Conservation (phyloP, 2,329 filamentous ascomycete genomes). For the Didymella glomerata region DNA sequence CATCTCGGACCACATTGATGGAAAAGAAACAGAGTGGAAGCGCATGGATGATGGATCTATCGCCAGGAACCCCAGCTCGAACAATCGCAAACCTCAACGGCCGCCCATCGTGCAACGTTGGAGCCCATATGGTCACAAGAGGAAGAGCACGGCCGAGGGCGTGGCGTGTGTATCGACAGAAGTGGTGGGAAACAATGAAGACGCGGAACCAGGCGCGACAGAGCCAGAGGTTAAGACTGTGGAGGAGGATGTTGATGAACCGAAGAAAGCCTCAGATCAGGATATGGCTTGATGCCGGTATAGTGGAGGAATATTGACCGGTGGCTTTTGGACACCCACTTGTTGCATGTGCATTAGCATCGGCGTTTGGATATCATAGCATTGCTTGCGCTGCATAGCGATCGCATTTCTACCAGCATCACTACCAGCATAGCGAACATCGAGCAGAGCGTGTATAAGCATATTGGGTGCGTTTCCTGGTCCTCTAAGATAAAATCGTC, state of each 20-base stretch:
- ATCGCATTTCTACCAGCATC: conserved; percentile 14
- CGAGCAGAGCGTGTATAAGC: background rate
- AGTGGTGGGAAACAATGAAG: conserved; percentile 26
- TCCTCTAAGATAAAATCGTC: too few relatives aligned
- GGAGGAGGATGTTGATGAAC: conserved; percentile 9
- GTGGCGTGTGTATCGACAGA: conserved; percentile 37
- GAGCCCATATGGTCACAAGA: conserved; percentile 46
- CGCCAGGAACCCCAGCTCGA: conserved; percentile 47
- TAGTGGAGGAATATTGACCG: background rate
- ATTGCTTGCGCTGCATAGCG: conserved; percentile 19
- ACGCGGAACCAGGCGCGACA: conserved; percentile 16
- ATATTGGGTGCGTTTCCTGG: background rate
- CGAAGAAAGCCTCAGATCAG: conserved; percentile 27
- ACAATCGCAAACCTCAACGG: conserved; percentile 42
- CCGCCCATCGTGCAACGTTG: conserved; percentile 40
- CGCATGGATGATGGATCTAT: conserved; percentile 52
- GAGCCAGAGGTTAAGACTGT: conserved; percentile 7
- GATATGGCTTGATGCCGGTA: conserved; percentile 19
- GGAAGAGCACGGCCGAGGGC: conserved; percentile 33
- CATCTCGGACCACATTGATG: conserved; percentile 51
- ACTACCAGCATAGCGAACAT: conserved; percentile 15
- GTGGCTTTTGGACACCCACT: background rate
- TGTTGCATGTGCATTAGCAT: conserved; percentile 28
- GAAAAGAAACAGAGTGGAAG: conserved; percentile 47
- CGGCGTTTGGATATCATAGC: conserved; percentile 30